Percentiles rank a stretch among this genome's conserved stretches.
Evolutionary conservation across 2,329 filamentous ascomycete genomes (phyloP).

Genomic region (Pseudogymnoascus sp.): DNA sequence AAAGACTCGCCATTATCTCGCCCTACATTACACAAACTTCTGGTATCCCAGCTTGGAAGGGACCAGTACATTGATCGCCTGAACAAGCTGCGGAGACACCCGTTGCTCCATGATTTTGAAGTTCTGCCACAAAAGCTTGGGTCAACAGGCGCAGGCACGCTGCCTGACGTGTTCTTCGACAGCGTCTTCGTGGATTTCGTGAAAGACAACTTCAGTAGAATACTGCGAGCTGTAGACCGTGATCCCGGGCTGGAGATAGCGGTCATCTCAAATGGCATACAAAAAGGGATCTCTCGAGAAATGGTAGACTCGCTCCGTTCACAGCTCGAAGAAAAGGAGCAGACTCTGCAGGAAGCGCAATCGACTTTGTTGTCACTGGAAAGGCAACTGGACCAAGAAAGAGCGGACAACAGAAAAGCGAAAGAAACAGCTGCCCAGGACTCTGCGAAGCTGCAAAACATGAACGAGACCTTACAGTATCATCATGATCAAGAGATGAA

Average conservation of each 20-base stretch:
- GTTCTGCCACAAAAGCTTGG: conserved; percentile 65
- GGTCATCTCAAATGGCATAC: conserved; percentile 66
- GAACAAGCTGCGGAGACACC: conserved; percentile 66
- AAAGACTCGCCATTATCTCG: conserved; percentile 90
- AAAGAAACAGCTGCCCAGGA: conserved; percentile 52
- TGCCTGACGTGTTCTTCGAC: conserved; percentile 82
- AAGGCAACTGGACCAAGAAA: conserved; percentile 60
- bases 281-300: conserved; percentile 89
- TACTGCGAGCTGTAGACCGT: conserved; percentile 78
- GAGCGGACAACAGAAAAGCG: conserved; percentile 60
- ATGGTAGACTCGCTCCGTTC: conserved; percentile 76
- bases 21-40: conserved; percentile 67
- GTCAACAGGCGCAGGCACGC: conserved; percentile 40
- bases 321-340: conserved; percentile 66
- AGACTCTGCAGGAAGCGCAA: conserved; percentile 40
- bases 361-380: conserved; percentile 40
- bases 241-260: conserved; percentile 83
- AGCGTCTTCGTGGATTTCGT: conserved; percentile 83
- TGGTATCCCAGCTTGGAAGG: conserved; percentile 69
- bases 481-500: conserved; percentile 60
- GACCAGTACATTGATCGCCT: conserved; percentile 83
- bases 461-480: conserved; percentile 63
- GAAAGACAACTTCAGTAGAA: conserved; percentile 87
- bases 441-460: conserved; percentile 34
- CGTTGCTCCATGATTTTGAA: conserved; percentile 80